Evolutionary conservation across 768 basidiomycete species (phyloP).

Genomic region (Panellus pusillus): DNA sequence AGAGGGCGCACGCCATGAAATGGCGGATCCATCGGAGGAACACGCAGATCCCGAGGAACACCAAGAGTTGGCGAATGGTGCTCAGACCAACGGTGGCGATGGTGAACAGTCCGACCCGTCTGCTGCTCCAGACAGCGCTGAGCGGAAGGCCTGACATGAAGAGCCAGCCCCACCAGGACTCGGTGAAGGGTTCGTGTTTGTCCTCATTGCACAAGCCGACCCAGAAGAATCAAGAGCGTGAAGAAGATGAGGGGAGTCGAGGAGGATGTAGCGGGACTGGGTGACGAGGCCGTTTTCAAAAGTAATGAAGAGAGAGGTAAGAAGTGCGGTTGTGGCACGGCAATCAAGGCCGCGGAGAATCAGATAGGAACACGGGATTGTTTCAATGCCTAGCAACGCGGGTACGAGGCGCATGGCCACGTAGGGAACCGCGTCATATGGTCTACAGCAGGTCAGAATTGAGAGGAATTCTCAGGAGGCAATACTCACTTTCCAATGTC

Average conservation of each 20-base stretch:
- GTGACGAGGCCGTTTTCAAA: constrained; percentile 97
- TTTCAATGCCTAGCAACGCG: constrained; percentile 87
- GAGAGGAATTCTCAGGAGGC: background rate
- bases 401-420: no score
- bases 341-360: constrained; percentile 93
- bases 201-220: constrained; percentile 91
- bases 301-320: constrained; percentile 87
- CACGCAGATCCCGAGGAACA: constrained; percentile 83
- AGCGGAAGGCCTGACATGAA: constrained; percentile 87
- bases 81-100: constrained; percentile 96
- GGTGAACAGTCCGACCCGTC: constrained; percentile 99
- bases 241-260: constrained; percentile 99
- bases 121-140: constrained; percentile 91
- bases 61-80: constrained; percentile 88
- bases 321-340: constrained; percentile 86
- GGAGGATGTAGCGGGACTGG: constrained; percentile 94
- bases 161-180: no score
- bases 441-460: constrained; percentile 41
- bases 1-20: no score
- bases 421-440: no score
- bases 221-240: constrained; percentile 91
- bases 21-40: constrained; percentile 77
- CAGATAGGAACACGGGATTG: constrained; percentile 88
- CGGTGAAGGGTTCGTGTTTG: constrained; percentile 80
- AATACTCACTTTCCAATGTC: no score